Evolutionary conservation across 176 grass and related monocot species (phyloP), one percentile per base, ranked within the genome.

Genomic region (Aegilops bicornis): DNA sequence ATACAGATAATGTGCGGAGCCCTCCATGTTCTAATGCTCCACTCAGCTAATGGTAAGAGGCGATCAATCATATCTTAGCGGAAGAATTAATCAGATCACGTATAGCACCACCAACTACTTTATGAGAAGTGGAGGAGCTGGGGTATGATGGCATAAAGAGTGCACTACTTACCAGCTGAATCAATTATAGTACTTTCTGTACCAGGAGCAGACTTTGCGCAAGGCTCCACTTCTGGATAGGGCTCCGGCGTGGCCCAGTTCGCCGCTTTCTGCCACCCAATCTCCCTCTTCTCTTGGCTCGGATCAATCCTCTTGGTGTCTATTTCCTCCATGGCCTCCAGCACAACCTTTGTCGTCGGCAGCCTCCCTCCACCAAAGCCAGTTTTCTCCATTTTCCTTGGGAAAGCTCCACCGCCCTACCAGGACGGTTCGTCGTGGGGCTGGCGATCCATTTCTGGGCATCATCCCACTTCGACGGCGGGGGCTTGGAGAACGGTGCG

Each of bases 371-470:
- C 76, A 83, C 86, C 62, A 17, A 84, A 59, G 32, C 61, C 85
- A 37, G 81, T 33, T 29, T 91, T 92, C 30, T 92, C 92, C 13
- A 83, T 64, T 74, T 96, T 99, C 90, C 87, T 94, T 5, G 78
- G 47, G 0, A 63, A 82, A 12, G 35, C 84, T 37, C 81, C 91
- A 64, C 85, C 61, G 17, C 83, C 84, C 85, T 91, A 47, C 67
- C 32, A 16, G 83, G 43, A 7, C 89, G 73, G 76, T 91, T 91
- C 27, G 72, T 83, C 16, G 89, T 90, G 0, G 97, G 94, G 87
- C 97, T 99, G 29, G 92, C 97, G 7, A 99, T 99, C 97, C 97
- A 99, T 80, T 99, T 99, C 76, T 99, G 97, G 1, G 97, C 97
- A 85, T 99, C 85, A 8, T 95, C 97, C 97, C 97, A 99, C 87